A percentile compares a stretch with the other conserved stretches of the same genome.
Evolutionary conservation across 2,329 filamentous ascomycete species (phyloP).

Genomic region (Epichloe sibirici): DNA sequence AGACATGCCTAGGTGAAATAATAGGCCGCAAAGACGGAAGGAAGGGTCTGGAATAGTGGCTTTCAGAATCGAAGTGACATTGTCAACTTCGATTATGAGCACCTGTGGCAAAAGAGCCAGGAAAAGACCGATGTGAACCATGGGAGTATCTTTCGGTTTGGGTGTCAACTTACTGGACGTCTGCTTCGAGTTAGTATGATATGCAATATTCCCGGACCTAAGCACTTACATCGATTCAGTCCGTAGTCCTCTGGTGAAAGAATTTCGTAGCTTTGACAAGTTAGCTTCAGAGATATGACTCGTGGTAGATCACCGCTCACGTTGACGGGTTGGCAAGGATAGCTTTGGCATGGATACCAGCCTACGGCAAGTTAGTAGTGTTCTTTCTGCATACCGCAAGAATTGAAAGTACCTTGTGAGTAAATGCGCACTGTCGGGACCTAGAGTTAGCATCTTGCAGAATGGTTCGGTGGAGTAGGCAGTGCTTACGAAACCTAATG

Average conservation of each 20-base stretch:
- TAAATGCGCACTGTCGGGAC: neutral
- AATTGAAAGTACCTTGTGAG: neutral
- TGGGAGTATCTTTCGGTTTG: neutral
- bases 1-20: neutral
- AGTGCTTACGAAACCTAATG: neutral
- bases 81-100: neutral
- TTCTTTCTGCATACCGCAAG: neutral
- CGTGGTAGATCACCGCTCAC: neutral
- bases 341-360: conserved; percentile 24
- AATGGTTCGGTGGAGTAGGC: no score
- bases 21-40: no score
- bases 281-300: neutral
- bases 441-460: neutral
- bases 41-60: no score
- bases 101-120: neutral
- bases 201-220: neutral
- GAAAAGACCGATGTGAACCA: neutral
- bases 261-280: conserved; percentile 61
- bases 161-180: conserved; percentile 1
- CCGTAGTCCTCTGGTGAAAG: conserved; percentile 61
- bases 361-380: conserved; percentile 4
- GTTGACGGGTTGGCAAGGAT: conserved; percentile 4
- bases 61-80: neutral
- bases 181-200: neutral
- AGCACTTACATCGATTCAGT: conserved; percentile 4